Evolutionary conservation across 805 yeast genomes (phyloP), one percentile per base, ranked within the genome.

Genomic region (Yarrowia osloensis): DNA sequence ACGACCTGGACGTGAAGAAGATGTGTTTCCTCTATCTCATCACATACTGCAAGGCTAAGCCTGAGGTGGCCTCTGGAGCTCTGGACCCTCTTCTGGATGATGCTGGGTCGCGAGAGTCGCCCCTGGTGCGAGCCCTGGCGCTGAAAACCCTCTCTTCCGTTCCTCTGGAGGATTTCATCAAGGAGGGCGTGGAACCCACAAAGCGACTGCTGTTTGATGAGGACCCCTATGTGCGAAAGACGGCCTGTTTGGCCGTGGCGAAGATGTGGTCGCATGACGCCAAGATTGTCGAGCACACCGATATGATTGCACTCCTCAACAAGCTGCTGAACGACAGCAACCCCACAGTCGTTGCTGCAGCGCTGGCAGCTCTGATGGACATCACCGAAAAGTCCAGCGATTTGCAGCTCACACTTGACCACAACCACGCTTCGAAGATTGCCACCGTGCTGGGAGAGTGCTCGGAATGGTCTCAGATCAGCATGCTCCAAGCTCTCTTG

Each of bases 201-300:
- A 73, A 75, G 3, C 69, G 74, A 0, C 70, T 79, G 17, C 70
- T 88, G 11, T 73, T 70, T 28, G 88, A 86, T 68, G 73, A 76
- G 0, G 88, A 87, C 69, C 81, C 88, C 0, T 81, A 82, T 66
- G 86, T 91, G 24, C 81, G 92, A 46, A 88, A 87, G 70, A 80
- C 88, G 0, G 92, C 96, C 0, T 87, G 88, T 6, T 87, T 81
- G 76, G 82, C 88, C 0, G 85, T 90, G 17, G 88, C 91, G 3
- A 86, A 88, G 71, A 73, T 89, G 31, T 88, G 86, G 80, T 87
- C 86, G 61, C 76, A 80, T 49, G 86, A 85, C 61, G 80, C 85
- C 8, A 73, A 77, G 6, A 73, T 80, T n/a, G 85, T 84, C 1
- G 78, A 80, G 44, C 72, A 75, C 5, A 75, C 76, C 4, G 80